Percentiles rank a stretch among this genome's conserved stretches.
These are phyloP conservation scores for Pyrenochaeta sp. DNA, from an alignment of 2,329 filamentous ascomycete genomes.

Conservation along the genomic window DNA sequence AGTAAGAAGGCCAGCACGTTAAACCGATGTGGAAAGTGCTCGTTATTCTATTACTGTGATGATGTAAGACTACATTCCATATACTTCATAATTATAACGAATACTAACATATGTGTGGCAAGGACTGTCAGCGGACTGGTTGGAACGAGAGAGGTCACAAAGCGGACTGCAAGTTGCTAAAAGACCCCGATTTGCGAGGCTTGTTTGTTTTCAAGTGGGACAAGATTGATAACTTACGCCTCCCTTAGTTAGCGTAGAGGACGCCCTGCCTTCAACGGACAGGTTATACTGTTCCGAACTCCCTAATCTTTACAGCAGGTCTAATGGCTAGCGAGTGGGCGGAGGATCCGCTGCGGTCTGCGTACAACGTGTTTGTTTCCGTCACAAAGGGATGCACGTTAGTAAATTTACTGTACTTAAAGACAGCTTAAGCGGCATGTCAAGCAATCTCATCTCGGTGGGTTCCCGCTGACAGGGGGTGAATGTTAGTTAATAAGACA, in stretches of 20 bases:
- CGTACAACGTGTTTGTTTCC: no score
- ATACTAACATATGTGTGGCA: slow-evolving; percentile 16
- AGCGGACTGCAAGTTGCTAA: slow-evolving; percentile 23
- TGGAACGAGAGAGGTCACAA: slow-evolving; percentile 27
- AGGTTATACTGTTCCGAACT: no score
- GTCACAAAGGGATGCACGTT: no score
- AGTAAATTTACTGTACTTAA: no score
- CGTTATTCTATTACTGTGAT: slow-evolving; percentile 31
- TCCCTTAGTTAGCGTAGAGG: background rate
- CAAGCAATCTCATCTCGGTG: no score
- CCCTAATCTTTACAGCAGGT: no score
- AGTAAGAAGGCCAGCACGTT: slow-evolving; percentile 20
- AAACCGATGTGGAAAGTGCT: slow-evolving; percentile 28
- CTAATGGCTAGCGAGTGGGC: no score
- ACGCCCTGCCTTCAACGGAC: background rate
- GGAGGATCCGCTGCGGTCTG: no score
- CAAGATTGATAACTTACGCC: background rate
- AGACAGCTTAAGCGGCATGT: no score
- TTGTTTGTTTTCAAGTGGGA: slow-evolving; percentile 15
- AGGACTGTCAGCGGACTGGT: slow-evolving; percentile 24
- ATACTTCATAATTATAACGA: slow-evolving; percentile 7
- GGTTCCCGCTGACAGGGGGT: no score
- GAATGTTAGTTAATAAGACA: no score
- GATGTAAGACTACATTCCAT: slow-evolving; percentile 19
- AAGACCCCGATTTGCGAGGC: slow-evolving; percentile 22